Conservation (phyloP, 164 flowering plant species). For the Magnolia changhungtana region DNA sequence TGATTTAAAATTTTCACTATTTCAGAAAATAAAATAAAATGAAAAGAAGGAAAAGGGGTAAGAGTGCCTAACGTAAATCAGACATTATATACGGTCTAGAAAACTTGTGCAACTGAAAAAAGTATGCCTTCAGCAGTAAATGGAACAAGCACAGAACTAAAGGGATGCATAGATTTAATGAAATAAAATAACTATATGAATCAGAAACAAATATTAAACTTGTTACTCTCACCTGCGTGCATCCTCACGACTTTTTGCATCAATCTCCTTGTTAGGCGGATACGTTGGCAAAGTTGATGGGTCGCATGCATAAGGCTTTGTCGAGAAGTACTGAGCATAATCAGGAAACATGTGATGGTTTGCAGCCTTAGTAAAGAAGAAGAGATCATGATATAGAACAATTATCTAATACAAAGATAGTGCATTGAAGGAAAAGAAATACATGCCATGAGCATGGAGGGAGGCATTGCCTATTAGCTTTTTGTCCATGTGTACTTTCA, state of each 20-base stretch:
- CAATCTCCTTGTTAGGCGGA: constrained; percentile 87
- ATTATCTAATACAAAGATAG: background rate
- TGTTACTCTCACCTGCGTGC: constrained; percentile 31
- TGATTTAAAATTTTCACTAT: too few species aligned
- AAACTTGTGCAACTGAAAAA: too few species aligned
- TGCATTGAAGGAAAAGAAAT: background rate
- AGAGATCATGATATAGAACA: background rate
- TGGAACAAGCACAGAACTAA: background rate
- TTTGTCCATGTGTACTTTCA: background rate
- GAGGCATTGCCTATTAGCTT: background rate
- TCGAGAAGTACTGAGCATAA: constrained; percentile 62
- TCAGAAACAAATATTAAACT: background rate
- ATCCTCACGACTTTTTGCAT: constrained; percentile 76
- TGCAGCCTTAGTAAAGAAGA: background rate
- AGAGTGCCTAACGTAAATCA: too few species aligned
- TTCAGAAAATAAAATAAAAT: too few species aligned
- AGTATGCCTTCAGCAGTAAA: background rate
- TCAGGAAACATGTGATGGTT: background rate
- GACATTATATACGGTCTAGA: too few species aligned
- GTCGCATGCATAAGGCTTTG: constrained; percentile 80
- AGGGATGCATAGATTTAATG: background rate
- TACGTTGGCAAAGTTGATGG: constrained; percentile 86
- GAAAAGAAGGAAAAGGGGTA: too few species aligned
- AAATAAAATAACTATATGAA: background rate
- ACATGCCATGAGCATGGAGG: background rate